Evolutionary conservation across 192 early-diverging fungal species (phyloP), one percentile per base, ranked within the genome.

Genomic region (Coemansia sp.): DNA sequence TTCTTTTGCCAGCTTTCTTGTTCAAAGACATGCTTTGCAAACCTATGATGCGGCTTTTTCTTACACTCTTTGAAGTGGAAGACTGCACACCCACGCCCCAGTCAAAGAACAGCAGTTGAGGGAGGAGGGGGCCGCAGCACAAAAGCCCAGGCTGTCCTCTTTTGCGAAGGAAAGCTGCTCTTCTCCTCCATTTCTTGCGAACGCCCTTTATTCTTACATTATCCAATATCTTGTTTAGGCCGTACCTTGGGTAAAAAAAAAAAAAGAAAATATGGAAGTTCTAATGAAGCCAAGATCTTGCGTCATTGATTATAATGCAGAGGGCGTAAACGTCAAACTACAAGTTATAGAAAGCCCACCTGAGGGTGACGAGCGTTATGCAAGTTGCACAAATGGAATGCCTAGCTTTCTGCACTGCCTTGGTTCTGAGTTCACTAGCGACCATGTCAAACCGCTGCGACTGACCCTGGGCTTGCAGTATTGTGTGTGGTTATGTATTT

Each of bases 261-360:
- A 29, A 1, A 1, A 3, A 12, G 4, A 17, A 23, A 58, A 29
- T 48, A 36, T 36, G 34, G 34, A 6, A 36, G 5, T 0, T 36
- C 0, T 48, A 14, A 32, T 8, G 55, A 17, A 34, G 0, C 7
- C 6, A 1, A 58, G 14, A 32, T 15, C 29, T 3, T 58, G 55
- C 14, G 32, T 58, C 12, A 58, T 58, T 15, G 55, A 58, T 14
- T 17, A 58, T 32, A 58, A 58, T 34, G 55, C 55, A 29, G 55
- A 58, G 55, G 55, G 55, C 15, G 15, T 32, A n/a, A 58, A 58
- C 29, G 27, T 58, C 29, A 7, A 32, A 4, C 4, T 58, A n/a
- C 55, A 58, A 5, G 9, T 31, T 7, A 29, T 58, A 58, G 55
- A 58, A 2, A 8, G 15, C 55, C 14, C 32, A 29, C 2, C 55